phyloP scores from a whole-genome alignment of 2,329 filamentous ascomycete species.

The Emergomyces pasteurianus region DNA sequence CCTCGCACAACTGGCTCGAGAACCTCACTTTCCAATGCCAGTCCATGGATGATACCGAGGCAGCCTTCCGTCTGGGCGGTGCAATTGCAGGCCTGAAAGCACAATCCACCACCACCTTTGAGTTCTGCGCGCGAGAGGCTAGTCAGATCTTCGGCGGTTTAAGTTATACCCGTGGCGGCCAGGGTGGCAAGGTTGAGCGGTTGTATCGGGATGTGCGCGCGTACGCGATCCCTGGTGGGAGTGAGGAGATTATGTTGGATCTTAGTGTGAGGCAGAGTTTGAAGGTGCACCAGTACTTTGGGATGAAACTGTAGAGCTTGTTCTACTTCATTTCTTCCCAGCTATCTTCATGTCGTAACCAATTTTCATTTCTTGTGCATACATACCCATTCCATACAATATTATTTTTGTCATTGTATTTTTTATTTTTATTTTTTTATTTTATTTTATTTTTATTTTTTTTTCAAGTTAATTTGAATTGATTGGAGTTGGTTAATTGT shows the following conservation, averaged over 20 bases:
- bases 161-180: constrained; percentile 82
- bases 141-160: constrained; percentile 95
- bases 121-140: constrained; percentile 94
- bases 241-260: constrained; percentile 98
- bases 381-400: neutral
- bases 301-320: constrained; percentile 76
- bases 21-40: constrained; percentile 87
- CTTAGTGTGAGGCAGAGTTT: constrained; percentile 84
- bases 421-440: neutral
- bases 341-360: neutral
- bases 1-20: constrained; percentile 94
- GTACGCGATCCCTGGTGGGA: constrained; percentile 90
- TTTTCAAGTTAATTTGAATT: neutral
- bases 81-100: constrained; percentile 91
- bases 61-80: constrained; percentile 89
- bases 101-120: constrained; percentile 85
- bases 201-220: constrained; percentile 91
- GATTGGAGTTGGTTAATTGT: too few relatives aligned
- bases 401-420: neutral
- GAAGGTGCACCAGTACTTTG: constrained; percentile 77
- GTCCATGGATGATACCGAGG: constrained; percentile 86
- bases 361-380: neutral
- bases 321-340: neutral
- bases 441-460: neutral
- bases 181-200: constrained; percentile 89